These are phyloP conservation scores for Vigna nakashimae DNA, from an alignment of 306 rosid genomes.

Conservation along the genomic window DNA sequence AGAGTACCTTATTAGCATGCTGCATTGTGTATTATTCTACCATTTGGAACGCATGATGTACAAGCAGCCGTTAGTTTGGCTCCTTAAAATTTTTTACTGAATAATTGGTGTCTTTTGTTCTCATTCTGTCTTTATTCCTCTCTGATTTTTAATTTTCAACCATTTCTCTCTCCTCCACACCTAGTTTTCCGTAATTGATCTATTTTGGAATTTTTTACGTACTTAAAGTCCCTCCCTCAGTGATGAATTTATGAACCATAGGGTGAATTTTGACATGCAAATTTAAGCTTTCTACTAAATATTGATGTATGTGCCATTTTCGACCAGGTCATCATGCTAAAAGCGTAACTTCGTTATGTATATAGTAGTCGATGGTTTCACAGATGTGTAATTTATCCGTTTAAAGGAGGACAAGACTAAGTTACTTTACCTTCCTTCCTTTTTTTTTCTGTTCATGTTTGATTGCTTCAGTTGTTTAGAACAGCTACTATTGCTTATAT, in stretches of 20 bases:
- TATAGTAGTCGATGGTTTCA: not conserved
- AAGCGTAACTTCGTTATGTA: not conserved
- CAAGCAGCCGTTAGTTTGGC: not conserved
- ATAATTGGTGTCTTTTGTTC: not conserved
- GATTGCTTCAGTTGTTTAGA: slow-evolving; percentile 14
- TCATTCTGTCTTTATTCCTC: slow-evolving; percentile 11
- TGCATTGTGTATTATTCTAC: not conserved
- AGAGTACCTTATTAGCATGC: not conserved
- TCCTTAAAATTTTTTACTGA: not conserved
- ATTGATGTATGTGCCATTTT: not conserved
- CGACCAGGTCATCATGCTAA: not conserved
- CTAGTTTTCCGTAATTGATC: not conserved
- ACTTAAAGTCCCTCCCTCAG: not conserved
- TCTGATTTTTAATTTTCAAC: not conserved
- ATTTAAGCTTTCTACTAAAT: not conserved
- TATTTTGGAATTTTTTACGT: slow-evolving; percentile 25
- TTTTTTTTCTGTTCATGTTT: not conserved
- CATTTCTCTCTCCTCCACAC: not conserved
- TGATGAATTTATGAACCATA: not conserved
- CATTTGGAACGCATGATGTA: not conserved
- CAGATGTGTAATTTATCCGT: not conserved
- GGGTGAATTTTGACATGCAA: slow-evolving; percentile 9
- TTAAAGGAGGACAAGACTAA: not conserved
- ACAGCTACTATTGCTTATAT: slow-evolving; percentile 10
- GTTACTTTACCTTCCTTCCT: slow-evolving; percentile 5